These are phyloP conservation scores for Epithele typhae DNA, from an alignment of 768 basidiomycete species.

Conservation along the genomic window DNA sequence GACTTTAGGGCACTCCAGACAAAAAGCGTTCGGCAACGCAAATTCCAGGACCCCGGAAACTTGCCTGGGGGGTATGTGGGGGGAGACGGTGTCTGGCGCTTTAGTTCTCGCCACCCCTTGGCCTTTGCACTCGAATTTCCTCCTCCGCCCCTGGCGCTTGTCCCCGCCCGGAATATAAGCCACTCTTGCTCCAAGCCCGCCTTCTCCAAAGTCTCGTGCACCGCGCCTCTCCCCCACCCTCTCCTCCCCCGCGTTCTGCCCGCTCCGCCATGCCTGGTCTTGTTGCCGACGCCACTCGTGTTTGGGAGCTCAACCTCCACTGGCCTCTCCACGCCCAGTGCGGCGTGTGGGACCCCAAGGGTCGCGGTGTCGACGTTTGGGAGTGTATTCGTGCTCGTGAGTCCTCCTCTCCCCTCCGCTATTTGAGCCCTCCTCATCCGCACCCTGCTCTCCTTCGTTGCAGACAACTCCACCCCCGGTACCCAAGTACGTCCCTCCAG, in stretches of 20 bases:
- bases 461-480: constrained; percentile 58
- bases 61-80: too few relatives aligned
- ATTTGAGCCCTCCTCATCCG: constrained; percentile 5
- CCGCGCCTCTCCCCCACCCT: not conserved
- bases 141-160: too few relatives aligned
- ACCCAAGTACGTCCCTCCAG: constrained; percentile 31
- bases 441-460: constrained; percentile 2
- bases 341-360: constrained; percentile 64
- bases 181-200: constrained; percentile 1
- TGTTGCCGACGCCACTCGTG: constrained; percentile 61
- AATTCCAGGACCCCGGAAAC: too few relatives aligned
- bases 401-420: constrained; percentile 27
- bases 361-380: constrained; percentile 70
- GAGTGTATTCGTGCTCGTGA: constrained; percentile 68
- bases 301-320: constrained; percentile 66
- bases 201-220: not conserved
- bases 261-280: constrained; percentile 34
- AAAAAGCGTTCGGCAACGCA: too few relatives aligned
- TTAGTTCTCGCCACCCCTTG: too few relatives aligned
- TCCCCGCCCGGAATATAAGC: too few relatives aligned
- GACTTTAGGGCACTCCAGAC: too few relatives aligned
- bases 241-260: constrained; percentile 1
- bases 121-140: too few relatives aligned
- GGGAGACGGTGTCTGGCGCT: too few relatives aligned
- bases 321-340: constrained; percentile 67